Conservation (phyloP, 192 early-diverging fungal genomes). For the Funneliformis geosporum region DNA sequence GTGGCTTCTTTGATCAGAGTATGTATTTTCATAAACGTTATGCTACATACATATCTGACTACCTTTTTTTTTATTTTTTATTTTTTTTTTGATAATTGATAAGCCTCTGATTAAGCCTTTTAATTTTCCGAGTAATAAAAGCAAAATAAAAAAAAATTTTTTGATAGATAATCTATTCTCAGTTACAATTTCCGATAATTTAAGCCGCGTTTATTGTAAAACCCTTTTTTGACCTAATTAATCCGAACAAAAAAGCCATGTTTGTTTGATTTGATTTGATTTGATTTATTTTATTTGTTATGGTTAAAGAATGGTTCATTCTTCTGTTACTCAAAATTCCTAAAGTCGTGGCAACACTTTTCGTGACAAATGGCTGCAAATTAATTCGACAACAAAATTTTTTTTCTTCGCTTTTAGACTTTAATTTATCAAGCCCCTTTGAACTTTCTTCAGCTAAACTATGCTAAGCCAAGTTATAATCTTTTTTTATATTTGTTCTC, state of each 20-base stretch:
- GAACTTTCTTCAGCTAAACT: neutral
- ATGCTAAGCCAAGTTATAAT: neutral
- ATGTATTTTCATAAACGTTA: neutral
- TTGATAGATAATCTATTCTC: neutral
- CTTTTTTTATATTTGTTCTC: too few relatives aligned
- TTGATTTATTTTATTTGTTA: neutral
- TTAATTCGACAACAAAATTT: neutral
- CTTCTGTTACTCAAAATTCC: neutral
- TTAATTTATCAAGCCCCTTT: neutral
- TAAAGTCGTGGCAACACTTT: neutral
- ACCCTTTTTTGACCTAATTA: neutral
- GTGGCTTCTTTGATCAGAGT: neutral
- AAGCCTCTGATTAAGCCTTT: neutral
- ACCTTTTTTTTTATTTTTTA: neutral
- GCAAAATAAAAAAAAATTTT: neutral
- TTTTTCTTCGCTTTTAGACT: neutral
- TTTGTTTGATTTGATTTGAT: neutral
- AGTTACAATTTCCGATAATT: neutral
- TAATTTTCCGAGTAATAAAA: neutral
- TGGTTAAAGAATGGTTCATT: neutral
- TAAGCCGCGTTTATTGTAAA: neutral
- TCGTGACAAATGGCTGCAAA: neutral
- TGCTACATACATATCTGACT: neutral
- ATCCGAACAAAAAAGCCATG: neutral
- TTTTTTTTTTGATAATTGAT: neutral